Percentiles rank a stretch among this genome's conserved stretches.
phyloP scores from a whole-genome alignment of 257 asterid species.

The Nicotiana paniculata region DNA sequence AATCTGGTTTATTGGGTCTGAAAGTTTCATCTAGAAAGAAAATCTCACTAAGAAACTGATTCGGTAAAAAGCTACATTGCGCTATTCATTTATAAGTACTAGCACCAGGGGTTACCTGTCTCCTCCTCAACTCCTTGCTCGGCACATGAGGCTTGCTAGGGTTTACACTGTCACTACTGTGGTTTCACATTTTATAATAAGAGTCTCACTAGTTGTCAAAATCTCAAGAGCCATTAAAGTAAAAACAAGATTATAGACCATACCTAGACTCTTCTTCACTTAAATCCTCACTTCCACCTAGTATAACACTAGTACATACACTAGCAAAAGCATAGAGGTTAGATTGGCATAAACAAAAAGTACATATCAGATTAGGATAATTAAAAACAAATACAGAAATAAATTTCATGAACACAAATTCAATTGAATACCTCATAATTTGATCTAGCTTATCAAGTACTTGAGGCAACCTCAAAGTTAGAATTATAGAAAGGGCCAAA shows the following conservation, averaged over 20 bases:
- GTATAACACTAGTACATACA: conserved; percentile 75
- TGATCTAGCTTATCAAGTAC: conserved; percentile 91
- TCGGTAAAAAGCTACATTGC: neutral
- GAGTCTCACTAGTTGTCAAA: conserved; percentile 11
- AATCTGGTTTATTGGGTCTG: conserved; percentile 76
- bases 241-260: conserved; percentile 11
- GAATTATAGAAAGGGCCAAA: conserved; percentile 73
- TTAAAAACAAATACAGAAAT: conserved; percentile 7
- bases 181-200: conserved; percentile 11
- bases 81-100: neutral
- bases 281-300: conserved; percentile 77
- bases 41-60: neutral
- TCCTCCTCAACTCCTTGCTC: conserved; percentile 80
- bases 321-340: conserved; percentile 31
- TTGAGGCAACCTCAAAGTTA: conserved; percentile 83
- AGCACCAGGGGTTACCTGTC: conserved; percentile 57
- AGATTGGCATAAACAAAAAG: conserved; percentile 6
- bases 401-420: neutral
- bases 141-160: conserved; percentile 70
- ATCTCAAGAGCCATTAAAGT: conserved; percentile 6
- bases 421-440: conserved; percentile 63
- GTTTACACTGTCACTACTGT: conserved; percentile 61
- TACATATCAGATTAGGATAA: neutral
- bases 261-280: conserved; percentile 95
- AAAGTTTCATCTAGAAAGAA: conserved; percentile 55